phyloP scores from a whole-genome alignment of 345 rosid genomes.

The Excoecaria agallocha region DNA sequence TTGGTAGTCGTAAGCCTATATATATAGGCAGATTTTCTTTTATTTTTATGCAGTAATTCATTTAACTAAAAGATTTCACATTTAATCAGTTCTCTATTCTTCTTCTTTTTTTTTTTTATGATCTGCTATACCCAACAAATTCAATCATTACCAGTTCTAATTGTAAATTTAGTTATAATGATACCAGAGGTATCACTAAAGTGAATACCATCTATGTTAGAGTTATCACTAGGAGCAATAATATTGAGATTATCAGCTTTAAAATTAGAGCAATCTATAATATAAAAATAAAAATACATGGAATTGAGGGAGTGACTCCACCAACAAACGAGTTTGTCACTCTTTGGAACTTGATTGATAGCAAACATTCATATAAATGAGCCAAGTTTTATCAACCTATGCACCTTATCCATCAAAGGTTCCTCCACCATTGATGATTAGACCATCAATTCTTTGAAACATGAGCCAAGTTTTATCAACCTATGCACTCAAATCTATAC shows the following conservation, averaged over 20 bases:
- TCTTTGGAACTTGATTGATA: constrained; percentile 36
- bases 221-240: constrained; percentile 73
- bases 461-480: constrained; percentile 40
- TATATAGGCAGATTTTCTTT: too few species aligned
- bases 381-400: constrained; percentile 26
- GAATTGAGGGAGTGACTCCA: constrained; percentile 52
- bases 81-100: too few species aligned
- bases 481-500: constrained; percentile 31
- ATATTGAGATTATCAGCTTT: constrained; percentile 52
- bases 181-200: constrained; percentile 51
- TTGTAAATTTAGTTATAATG: constrained; percentile 16
- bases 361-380: constrained; percentile 15
- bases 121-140: too few species aligned
- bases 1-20: too few species aligned
- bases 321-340: constrained; percentile 58
- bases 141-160: constrained; percentile 56
- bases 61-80: too few species aligned
- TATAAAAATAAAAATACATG: constrained; percentile 81
- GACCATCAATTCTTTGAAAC: constrained; percentile 43
- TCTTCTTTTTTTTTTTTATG: too few species aligned
- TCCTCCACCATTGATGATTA: constrained; percentile 52
- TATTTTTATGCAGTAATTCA: too few species aligned
- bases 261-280: constrained; percentile 54
- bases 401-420: constrained; percentile 60
- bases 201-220: constrained; percentile 94